These are phyloP conservation scores for Candida argentea DNA, from an alignment of 805 yeast genomes.

Conservation along the genomic window DNA sequence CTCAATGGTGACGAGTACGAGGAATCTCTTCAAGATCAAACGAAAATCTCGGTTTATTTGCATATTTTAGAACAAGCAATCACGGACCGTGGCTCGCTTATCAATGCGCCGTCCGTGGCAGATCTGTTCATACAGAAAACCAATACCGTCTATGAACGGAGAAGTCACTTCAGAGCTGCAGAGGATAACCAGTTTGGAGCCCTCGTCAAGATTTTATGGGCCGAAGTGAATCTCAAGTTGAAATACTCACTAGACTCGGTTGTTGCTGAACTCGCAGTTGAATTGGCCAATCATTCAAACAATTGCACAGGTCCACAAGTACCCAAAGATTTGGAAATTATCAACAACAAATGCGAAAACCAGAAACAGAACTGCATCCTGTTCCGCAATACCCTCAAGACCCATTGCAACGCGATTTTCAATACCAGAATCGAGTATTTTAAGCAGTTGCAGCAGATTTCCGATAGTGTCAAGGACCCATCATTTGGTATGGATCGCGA, in stretches of 20 bases:
- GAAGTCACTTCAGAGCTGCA: too few relatives aligned
- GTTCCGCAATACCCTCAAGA: slow-evolving; percentile 39
- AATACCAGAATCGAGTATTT: slow-evolving; percentile 78
- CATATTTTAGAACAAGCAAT: slow-evolving; percentile 41
- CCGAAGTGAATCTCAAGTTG: slow-evolving; percentile 18
- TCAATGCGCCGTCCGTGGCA: slow-evolving; percentile 25
- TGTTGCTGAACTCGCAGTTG: slow-evolving; percentile 15
- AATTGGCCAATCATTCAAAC: slow-evolving; percentile 16
- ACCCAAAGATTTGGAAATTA: slow-evolving; percentile 9
- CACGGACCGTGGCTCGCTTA: slow-evolving; percentile 30
- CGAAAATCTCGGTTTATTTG: slow-evolving; percentile 49
- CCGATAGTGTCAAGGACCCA: slow-evolving; percentile 58
- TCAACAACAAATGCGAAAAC: slow-evolving; percentile 22
- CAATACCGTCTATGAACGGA: slow-evolving; percentile 14
- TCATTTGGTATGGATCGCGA: slow-evolving; percentile 22
- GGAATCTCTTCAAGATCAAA: slow-evolving; percentile 66
- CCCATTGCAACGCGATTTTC: slow-evolving; percentile 51
- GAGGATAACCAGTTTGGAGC: slow-evolving; percentile 18
- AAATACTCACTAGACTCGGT: slow-evolving; percentile 26
- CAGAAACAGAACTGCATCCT: slow-evolving; percentile 33
- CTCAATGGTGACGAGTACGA: slow-evolving; percentile 75
- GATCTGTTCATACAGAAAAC: slow-evolving; percentile 8
- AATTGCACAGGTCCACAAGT: slow-evolving; percentile 7
- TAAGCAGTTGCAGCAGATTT: slow-evolving; percentile 72
- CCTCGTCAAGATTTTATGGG: slow-evolving; percentile 10